These are phyloP conservation scores for Blastomyces parvus DNA, from an alignment of 2,329 filamentous ascomycete genomes.

Conservation along the genomic window DNA sequence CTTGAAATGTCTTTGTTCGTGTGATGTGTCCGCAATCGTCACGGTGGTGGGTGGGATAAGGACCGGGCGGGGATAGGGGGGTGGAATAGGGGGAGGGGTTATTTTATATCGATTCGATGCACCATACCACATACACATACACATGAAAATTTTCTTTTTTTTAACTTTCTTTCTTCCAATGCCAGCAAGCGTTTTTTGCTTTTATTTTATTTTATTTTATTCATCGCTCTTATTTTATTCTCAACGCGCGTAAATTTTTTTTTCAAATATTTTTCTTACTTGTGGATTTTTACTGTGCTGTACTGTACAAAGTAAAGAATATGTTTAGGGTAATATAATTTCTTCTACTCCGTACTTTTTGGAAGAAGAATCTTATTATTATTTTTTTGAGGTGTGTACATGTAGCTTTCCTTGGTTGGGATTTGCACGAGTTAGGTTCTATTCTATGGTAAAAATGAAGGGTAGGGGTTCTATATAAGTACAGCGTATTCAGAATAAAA, in stretches of 20 bases:
- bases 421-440: too few species aligned
- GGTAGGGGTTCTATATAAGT: not conserved
- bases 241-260: too few species aligned
- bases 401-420: too few species aligned
- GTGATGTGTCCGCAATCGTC: not conserved
- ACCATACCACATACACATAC: too few species aligned
- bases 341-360: not conserved
- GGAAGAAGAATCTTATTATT: not conserved
- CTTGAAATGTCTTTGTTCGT: not conserved
- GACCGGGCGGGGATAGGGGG: too few species aligned
- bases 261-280: too few species aligned
- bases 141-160: not conserved
- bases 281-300: too few species aligned
- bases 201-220: not conserved
- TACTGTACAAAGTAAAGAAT: not conserved
- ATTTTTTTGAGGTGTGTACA: not conserved
- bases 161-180: too few species aligned
- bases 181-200: too few species aligned
- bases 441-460: not conserved
- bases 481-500: not conserved
- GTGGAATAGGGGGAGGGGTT: not conserved
- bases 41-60: too few species aligned
- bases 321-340: not conserved
- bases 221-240: too few species aligned
- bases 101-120: not conserved